Evolutionary conservation across 2,329 filamentous ascomycete genomes (phyloP), one percentile per base, ranked within the genome.

Genomic region (Eutypella sp.): DNA sequence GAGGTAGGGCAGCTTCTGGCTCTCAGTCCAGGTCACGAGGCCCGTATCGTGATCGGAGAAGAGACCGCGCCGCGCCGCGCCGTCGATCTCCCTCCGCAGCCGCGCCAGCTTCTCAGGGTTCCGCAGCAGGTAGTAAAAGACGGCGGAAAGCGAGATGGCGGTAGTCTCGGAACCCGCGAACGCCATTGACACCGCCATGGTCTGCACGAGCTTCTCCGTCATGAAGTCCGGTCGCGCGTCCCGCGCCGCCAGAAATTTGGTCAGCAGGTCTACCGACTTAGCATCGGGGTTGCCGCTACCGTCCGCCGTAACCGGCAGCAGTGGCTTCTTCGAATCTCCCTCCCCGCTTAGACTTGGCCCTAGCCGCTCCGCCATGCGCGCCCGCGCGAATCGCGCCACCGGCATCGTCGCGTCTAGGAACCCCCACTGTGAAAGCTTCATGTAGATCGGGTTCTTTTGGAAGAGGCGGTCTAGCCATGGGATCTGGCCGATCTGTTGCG

Each of bases 141-240:
- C 77, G 6, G 82, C 75, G 5, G 79, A 78, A 0, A 91, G 73
- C 6, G 78, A 81, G 58, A 91, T 91, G 33, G 85, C 87, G 0
- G 87, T 92, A 1, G 87, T 92, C 64, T 93, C 88, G 2, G 80
- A 85, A 3, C 87, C 87, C 1, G 88, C 88, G 54, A 86, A 81
- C 0, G 77, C 77, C 84, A 87, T 87, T 47, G 74, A 81, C n/a
- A 84, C 78, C 41, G 82, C 84, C 67, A 86, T 84, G 6, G 83
- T 83, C 52, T 85, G 79, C 10, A 89, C 84, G 8, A 85, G 72
- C 3, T 72, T 74, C 56, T 88, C 81, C 20, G 74, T 81, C 82
- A 89, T 87, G 65, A 89, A 85, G 2, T 83, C 79, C 0, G 84
- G 84, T 37, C 84, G 79, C 16, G 81, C 74, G 56, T 83, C 75